phyloP scores from a whole-genome alignment of 2,329 filamentous ascomycete species.

The Sporothrix pseudoabietina region DNA sequence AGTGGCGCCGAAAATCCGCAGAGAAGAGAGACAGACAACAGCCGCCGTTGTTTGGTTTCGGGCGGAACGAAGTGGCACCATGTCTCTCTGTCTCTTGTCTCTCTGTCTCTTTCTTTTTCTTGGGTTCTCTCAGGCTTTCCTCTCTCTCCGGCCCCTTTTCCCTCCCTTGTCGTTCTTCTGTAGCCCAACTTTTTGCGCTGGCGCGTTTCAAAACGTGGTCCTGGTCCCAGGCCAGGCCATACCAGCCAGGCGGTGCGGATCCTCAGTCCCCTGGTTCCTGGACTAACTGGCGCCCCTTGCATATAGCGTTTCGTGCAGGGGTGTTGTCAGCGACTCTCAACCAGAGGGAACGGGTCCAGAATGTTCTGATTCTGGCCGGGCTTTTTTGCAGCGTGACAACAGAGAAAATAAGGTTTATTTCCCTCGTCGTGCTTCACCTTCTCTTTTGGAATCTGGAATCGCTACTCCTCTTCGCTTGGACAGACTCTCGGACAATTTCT shows the following conservation, averaged over 20 bases:
- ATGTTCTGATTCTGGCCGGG: slow-evolving; percentile 9
- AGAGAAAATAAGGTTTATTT: slow-evolving; percentile 13
- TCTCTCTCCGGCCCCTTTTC: neutral
- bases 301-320: slow-evolving; percentile 6
- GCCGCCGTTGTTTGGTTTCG: neutral
- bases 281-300: neutral
- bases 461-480: neutral
- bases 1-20: slow-evolving; percentile 17
- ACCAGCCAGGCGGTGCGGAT: neutral
- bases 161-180: neutral
- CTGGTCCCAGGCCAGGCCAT: neutral
- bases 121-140: no score
- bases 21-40: neutral
- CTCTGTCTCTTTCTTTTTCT: neutral
- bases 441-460: neutral
- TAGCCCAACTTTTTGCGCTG: slow-evolving; percentile 4
- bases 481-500: neutral
- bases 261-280: neutral
- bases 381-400: neutral
- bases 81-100: neutral
- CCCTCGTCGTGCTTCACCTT: neutral
- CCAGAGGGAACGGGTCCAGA: neutral
- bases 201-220: slow-evolving; percentile 25
- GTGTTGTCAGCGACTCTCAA: neutral
- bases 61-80: neutral